These are phyloP conservation scores for Penicillium bovifimosum DNA, from an alignment of 495 filamentous ascomycete genomes.

Conservation along the genomic window DNA sequence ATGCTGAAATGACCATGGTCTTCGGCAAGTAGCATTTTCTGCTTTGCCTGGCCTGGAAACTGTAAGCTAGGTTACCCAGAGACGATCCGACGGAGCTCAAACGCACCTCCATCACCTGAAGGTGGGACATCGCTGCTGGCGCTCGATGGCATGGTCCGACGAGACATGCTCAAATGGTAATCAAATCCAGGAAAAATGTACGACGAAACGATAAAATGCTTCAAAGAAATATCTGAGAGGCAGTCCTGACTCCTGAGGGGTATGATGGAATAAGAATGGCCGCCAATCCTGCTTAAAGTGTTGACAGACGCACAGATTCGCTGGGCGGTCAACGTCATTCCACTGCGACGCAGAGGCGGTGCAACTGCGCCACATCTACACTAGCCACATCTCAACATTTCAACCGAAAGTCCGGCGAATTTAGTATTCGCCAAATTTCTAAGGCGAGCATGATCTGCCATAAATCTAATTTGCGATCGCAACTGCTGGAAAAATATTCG, in stretches of 20 bases:
- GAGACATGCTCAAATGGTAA: conserved; percentile 40
- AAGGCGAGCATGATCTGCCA: background rate
- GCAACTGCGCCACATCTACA: conserved; percentile 25
- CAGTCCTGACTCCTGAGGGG: conserved; percentile 10
- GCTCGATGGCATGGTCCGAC: conserved; percentile 39
- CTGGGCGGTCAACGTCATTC: conserved; percentile 40
- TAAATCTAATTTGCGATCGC: background rate
- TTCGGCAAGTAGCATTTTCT: conserved; percentile 72
- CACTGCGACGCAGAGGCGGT: conserved; percentile 22
- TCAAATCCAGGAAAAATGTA: conserved; percentile 1
- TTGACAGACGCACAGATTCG: conserved; percentile 36
- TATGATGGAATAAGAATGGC: conserved; percentile 20
- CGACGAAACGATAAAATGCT: background rate
- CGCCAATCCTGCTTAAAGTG: conserved; percentile 28
- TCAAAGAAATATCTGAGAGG: conserved; percentile 1
- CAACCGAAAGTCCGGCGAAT: background rate
- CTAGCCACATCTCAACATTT: conserved; percentile 24
- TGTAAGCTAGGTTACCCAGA: conserved; percentile 16
- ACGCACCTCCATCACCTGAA: conserved; percentile 39
- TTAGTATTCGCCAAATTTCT: background rate
- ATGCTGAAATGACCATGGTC: conserved; percentile 76
- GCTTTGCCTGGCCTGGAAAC: conserved; percentile 66
- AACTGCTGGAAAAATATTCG: background rate
- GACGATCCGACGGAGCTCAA: conserved; percentile 9
- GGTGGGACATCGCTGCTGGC: conserved; percentile 32